Conservation (phyloP, 192 early-diverging fungal species). For the Umbelopsis isabellina region DNA sequence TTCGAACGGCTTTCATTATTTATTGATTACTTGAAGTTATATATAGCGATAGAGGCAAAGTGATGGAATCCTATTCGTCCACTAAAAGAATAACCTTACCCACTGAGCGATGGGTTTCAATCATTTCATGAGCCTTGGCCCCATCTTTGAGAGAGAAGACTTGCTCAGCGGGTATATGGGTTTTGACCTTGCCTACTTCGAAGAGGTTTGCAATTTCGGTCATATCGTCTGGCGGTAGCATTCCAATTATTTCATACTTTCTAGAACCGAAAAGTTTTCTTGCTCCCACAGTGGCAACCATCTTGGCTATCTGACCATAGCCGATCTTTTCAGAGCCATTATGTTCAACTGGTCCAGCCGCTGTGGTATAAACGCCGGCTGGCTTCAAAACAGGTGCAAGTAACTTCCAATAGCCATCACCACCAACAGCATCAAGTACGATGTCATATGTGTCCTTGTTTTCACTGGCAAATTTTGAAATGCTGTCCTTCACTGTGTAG, state of each 20-base stretch:
- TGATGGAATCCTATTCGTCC: not conserved
- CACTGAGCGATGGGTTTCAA: slow-evolving; percentile 27
- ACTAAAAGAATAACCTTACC: slow-evolving; percentile 40
- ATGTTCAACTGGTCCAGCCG: slow-evolving; percentile 26
- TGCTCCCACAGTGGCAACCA: not conserved
- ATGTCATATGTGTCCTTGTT: slow-evolving; percentile 44
- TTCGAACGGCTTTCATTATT: not conserved
- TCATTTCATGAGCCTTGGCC: slow-evolving; percentile 28
- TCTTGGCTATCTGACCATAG: not conserved
- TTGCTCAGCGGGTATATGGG: slow-evolving; percentile 15
- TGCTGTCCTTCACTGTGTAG: slow-evolving; percentile 50
- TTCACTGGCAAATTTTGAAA: slow-evolving; percentile 21
- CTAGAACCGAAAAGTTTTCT: slow-evolving; percentile 17
- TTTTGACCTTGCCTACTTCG: slow-evolving; percentile 7
- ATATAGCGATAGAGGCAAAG: too few species aligned
- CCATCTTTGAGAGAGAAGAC: slow-evolving; percentile 33
- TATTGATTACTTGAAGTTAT: too few species aligned
- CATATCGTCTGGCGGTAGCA: slow-evolving; percentile 5
- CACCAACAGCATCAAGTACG: slow-evolving; percentile 50
- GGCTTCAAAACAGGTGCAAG: slow-evolving; percentile 8
- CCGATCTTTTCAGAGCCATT: slow-evolving; percentile 18
- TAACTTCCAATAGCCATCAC: slow-evolving; percentile 30
- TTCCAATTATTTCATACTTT: slow-evolving; percentile 1
- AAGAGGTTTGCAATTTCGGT: not conserved
- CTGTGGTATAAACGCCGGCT: slow-evolving; percentile 22